Evolutionary conservation across 192 early-diverging fungal genomes (phyloP), one percentile per base, ranked within the genome.

Genomic region (Backusella psychrophila): DNA sequence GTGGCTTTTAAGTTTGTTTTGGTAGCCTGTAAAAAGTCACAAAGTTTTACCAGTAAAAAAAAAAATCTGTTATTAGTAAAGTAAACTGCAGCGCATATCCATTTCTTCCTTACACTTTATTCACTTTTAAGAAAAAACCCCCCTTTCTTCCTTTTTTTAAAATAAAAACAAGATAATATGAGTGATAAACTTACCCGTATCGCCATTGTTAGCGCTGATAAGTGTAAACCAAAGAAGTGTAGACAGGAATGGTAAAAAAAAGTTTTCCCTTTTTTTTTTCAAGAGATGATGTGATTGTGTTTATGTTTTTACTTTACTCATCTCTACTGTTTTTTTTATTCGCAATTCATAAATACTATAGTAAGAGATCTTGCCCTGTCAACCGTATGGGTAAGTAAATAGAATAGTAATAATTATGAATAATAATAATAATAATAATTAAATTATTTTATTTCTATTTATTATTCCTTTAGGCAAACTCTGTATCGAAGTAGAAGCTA

Each of bases 141-240:
- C 75, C 67, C 71, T 35, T 72, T 69, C 26, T 52, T 53, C 46
- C 29, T 69, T 14, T 69, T 23, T 69, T 21, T 33, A 33, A 26
- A 69, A 26, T 5, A 14, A 65, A 29, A 63, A 26, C 21, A 74
- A 41, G 17, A 38, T 0, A 81, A 34, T 4, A 98, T 97, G 96
- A 87, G 89, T 65, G 95, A 96, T 80, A 93, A 93, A 72, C 89
- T 94, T 49, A 95, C 95, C 4, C 92, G 96, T 88, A 95, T 98
- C 68, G 97, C 97, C 74, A 96, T 99, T 84, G 94, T 99, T 83
- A 91, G 80, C 77, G 79, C 85, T 26, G 97, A 99, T 93, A 98
- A 96, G 87, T 99, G 97, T 87, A 97, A 97, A 87, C 97, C 97
- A 21, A 99, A 99, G 87, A 97, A 98, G 83, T 99, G 97, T 81